A percentile compares a stretch with the other conserved stretches of the same genome.
phyloP scores from a whole-genome alignment of 2,329 filamentous ascomycete species.

The Epichloe scottii region DNA sequence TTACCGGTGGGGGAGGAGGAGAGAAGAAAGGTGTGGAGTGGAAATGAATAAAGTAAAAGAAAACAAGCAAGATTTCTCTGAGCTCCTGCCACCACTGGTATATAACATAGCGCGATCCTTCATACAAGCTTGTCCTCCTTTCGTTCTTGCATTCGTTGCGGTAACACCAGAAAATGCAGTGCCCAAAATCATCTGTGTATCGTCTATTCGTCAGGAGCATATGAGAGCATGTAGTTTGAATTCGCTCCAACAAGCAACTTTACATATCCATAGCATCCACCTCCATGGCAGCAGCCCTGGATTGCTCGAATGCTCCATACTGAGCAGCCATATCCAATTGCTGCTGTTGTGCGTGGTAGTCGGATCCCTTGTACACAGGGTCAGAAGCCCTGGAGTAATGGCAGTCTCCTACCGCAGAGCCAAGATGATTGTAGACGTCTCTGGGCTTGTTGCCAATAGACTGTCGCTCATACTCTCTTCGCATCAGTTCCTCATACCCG shows the following conservation, averaged over 20 bases:
- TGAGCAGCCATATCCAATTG: constrained; percentile 53
- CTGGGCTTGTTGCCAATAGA: constrained; percentile 22
- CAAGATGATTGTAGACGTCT: constrained; percentile 32
- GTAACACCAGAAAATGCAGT: background rate
- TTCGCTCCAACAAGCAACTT: background rate
- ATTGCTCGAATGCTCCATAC: constrained; percentile 50
- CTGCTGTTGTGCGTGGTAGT: constrained; percentile 35
- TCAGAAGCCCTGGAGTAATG: constrained; percentile 48
- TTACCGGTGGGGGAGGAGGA: background rate
- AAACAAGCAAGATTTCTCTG: background rate
- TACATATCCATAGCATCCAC: constrained; percentile 38
- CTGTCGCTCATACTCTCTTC: constrained; percentile 45
- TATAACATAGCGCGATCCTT: background rate
- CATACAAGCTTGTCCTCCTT: background rate
- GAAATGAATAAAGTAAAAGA: background rate
- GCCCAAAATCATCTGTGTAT: background rate
- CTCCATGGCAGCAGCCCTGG: constrained; percentile 25
- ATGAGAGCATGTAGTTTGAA: background rate
- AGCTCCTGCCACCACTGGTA: background rate
- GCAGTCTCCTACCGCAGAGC: constrained; percentile 24
- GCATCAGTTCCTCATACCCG: constrained; percentile 62
- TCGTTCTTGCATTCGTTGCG: background rate
- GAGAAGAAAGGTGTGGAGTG: background rate
- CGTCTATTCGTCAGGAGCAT: background rate
- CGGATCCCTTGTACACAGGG: constrained; percentile 48